phyloP scores from a whole-genome alignment of 2,329 filamentous ascomycete genomes.

The Fusarium sp. region DNA sequence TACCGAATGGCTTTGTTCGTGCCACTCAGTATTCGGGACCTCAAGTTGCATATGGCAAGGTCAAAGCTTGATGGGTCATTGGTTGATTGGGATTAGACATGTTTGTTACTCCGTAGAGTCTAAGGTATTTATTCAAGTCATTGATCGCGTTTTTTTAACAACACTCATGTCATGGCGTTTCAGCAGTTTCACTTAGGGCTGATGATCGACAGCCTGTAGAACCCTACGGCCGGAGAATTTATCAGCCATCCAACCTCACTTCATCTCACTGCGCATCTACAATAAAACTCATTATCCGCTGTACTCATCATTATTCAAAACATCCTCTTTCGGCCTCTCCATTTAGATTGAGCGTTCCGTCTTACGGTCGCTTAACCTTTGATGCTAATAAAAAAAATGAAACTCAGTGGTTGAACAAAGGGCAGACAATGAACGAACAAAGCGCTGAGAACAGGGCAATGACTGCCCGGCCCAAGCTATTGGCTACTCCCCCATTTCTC shows the following conservation, averaged over 20 bases:
- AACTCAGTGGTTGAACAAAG: neutral
- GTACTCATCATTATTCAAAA: too few relatives aligned
- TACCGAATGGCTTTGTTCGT: too few relatives aligned
- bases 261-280: neutral
- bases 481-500: neutral
- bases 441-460: neutral
- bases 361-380: fast-evolving
- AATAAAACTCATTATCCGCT: neutral
- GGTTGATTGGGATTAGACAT: too few relatives aligned
- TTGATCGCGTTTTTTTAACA: too few relatives aligned
- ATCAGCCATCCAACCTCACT: neutral
- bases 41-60: too few relatives aligned
- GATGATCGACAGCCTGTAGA: neutral
- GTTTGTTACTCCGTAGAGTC: too few relatives aligned
- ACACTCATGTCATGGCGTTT: too few relatives aligned
- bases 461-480: neutral
- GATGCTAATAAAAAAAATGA: neutral
- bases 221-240: neutral
- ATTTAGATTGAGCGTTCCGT: neutral
- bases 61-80: too few relatives aligned
- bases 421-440: neutral
- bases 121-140: too few relatives aligned
- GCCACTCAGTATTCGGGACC: too few relatives aligned
- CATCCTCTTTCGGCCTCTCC: neutral
- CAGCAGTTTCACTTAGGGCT: neutral